Evolutionary conservation across 257 asterid genomes (phyloP), one percentile per base, ranked within the genome.

Genomic region (Ehretia macrophylla): DNA sequence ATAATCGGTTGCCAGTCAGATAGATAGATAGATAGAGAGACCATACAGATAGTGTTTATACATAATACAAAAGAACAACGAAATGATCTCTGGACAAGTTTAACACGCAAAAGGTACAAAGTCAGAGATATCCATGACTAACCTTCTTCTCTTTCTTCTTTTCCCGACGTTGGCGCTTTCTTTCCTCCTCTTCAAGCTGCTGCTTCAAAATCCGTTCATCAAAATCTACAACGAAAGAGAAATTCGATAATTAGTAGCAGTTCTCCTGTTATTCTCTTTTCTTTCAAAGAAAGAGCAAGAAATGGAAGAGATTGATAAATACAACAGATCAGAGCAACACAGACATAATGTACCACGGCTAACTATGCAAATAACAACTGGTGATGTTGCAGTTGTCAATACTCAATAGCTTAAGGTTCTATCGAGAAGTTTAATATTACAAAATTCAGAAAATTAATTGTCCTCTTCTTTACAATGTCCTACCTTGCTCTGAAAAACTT

Each of bases 91-190:
- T n/a, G 17, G 14, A 14, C 17, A 20, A 39, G 17, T 19, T 37
- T 17, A 13, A 35, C 22, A 19, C 35, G 27, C 53, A 23, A 17
- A 39, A 32, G 20, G 14, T 10, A 17, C 8, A 14, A 54, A 1
- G 5, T 14, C 11, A 58, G 49, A 32, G 46, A 2, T 8, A 16
- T 1, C 18, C 3, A 54, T 11, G 22, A 35, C 55, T 50, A 47
- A 84, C 99, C 99, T 93, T 92, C 84, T 88, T 92, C 77, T 92
- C 99, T 77, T 93, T 93, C 90, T 93, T 93, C 68, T 83, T 93
- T 76, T 93, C 99, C 56, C 96, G 74, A 17, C 97, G 90, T 60
- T 71, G 88, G 32, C 96, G 91, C 75, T 93, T 92, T 62, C 89
- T 81, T 74, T 92, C 99, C 70, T 92, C 99, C 79, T 92, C 99